These are phyloP conservation scores for Eragrostis curvula DNA, from an alignment of 176 grass and related monocot genomes.

Conservation along the genomic window DNA sequence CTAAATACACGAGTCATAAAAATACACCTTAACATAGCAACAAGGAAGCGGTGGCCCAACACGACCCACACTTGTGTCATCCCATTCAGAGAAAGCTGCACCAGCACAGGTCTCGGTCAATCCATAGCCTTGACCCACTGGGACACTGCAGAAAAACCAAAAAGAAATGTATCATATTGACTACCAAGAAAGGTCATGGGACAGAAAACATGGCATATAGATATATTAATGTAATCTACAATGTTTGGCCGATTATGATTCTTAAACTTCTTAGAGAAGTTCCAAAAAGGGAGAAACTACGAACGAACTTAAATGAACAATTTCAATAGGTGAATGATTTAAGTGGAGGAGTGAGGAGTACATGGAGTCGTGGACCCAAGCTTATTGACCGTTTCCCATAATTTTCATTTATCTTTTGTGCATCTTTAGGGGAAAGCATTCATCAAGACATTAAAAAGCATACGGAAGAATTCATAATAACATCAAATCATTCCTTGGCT, in stretches of 20 bases:
- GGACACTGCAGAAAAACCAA: conserved; percentile 59
- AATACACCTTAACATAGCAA: conserved; percentile 79
- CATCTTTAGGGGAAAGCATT: background rate
- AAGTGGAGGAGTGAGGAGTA: background rate
- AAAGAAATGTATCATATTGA: conserved; percentile 22
- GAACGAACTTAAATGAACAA: background rate
- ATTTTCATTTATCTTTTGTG: background rate
- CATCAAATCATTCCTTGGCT: background rate
- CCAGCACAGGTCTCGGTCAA: conserved; percentile 93
- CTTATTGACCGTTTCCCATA: background rate
- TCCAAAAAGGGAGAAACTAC: background rate
- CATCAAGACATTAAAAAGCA: background rate
- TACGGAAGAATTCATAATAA: background rate
- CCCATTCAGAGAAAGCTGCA: conserved; percentile 73
- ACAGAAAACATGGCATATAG: background rate
- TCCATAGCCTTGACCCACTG: conserved; percentile 91
- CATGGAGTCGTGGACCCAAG: background rate
- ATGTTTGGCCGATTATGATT: background rate
- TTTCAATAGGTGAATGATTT: background rate
- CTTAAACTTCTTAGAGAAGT: background rate
- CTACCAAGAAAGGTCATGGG: background rate
- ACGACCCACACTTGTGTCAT: conserved; percentile 71
- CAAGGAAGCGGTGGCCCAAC: conserved; percentile 90
- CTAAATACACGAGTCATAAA: background rate
- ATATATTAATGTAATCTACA: background rate